A percentile compares a stretch with the other conserved stretches of the same genome.
phyloP scores from a whole-genome alignment of 768 basidiomycete species.

The Trametes gibbosa region DNA sequence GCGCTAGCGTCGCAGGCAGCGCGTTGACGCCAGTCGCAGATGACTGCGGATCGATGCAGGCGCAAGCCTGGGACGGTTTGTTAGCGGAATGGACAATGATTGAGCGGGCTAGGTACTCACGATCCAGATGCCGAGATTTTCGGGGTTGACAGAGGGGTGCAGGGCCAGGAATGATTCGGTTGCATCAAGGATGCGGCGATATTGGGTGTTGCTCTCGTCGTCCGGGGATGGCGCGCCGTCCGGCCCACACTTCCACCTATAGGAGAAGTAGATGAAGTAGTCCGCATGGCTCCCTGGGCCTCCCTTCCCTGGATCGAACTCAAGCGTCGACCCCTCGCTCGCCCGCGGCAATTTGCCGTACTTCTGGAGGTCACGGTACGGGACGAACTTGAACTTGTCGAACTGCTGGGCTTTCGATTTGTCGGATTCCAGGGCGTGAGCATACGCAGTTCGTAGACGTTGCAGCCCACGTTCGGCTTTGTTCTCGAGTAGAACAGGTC shows the following conservation, averaged over 20 bases:
- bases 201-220: not conserved
- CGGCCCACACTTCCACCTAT: not conserved
- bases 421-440: not conserved
- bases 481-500: not conserved
- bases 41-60: not conserved
- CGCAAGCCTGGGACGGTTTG: not conserved
- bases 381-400: not conserved
- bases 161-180: not conserved
- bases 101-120: not conserved
- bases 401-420: not conserved
- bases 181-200: not conserved
- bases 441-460: not conserved
- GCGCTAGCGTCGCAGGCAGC: not conserved
- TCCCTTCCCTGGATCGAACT: not conserved
- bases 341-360: not conserved
- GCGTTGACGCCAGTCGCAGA: not conserved
- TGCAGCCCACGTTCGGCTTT: not conserved
- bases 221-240: not conserved
- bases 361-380: not conserved
- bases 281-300: too few species aligned
- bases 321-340: not conserved
- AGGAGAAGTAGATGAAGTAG: not conserved
- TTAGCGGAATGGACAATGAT: not conserved
- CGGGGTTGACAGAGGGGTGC: not conserved
- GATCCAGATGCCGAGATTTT: not conserved